Conservation (phyloP, 2,329 filamentous ascomycete species). For the Catunica adiposa region DNA sequence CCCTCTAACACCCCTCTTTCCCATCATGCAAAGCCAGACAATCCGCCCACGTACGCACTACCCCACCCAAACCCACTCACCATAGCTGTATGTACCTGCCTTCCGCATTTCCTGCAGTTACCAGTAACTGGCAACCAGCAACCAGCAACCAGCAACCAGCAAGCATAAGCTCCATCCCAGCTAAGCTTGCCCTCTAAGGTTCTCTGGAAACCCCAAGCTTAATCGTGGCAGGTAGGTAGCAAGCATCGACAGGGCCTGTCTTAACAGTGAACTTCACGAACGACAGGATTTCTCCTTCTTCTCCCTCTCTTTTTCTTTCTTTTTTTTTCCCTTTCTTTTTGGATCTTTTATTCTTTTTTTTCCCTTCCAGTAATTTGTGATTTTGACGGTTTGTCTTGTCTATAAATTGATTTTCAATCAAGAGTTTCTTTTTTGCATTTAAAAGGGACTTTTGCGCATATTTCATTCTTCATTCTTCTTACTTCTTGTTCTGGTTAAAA, state of each 20-base stretch:
- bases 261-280: not conserved
- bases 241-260: no score
- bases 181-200: no score
- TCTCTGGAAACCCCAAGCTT: no score
- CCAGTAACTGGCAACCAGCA: no score
- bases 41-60: no score
- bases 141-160: no score
- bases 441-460: constrained; percentile 15
- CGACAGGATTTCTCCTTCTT: constrained; percentile 12
- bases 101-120: no score
- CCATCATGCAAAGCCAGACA: not conserved
- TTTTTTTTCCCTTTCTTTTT: constrained; percentile 7
- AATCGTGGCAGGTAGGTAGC: no score
- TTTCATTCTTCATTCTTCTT: constrained; percentile 15
- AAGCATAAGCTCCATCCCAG: no score
- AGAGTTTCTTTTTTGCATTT: constrained; percentile 17
- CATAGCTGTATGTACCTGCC: no score
- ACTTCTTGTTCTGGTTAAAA: not conserved
- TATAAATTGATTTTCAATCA: no score
- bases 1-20: not conserved
- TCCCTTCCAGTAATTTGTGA: constrained; percentile 5
- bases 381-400: not conserved
- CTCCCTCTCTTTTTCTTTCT: constrained; percentile 8
- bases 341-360: constrained; percentile 9
- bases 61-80: not conserved